Conservation (phyloP, 129 eudicot genomes). For the Ambrosia artemisiifolia region DNA sequence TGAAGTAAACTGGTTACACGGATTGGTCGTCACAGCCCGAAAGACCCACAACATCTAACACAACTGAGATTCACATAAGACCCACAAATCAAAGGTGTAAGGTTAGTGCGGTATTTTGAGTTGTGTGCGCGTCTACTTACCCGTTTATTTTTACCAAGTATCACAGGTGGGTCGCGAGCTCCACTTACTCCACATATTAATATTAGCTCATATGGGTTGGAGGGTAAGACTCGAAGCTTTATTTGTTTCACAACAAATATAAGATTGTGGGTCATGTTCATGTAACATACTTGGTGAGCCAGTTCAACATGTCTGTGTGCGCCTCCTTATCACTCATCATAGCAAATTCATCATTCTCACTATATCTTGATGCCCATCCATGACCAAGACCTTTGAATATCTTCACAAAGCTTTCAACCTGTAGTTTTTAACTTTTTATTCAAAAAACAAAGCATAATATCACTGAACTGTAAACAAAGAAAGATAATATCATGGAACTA, state of each 20-base stretch:
- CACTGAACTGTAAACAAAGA: no score
- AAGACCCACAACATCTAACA: no score
- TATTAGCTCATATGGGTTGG: not conserved
- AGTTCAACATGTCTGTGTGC: not conserved
- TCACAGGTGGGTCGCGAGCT: no score
- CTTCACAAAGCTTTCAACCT: conserved; percentile 11
- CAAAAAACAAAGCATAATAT: not conserved
- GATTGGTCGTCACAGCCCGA: no score
- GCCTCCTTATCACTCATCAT: conserved; percentile 6
- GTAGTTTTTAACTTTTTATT: no score
- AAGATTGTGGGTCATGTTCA: not conserved
- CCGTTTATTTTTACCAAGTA: no score
- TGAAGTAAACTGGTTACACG: no score
- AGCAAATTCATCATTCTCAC: conserved; percentile 5
- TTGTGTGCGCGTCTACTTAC: no score
- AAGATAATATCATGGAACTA: not conserved
- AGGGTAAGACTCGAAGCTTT: not conserved
- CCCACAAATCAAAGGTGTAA: no score
- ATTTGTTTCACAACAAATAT: not conserved
- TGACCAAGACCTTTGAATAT: conserved; percentile 3
- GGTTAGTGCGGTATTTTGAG: no score
- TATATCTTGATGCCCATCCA: conserved; percentile 9
- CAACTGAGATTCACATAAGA: no score
- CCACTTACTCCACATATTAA: no score
- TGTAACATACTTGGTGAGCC: conserved; percentile 6